Conservation (phyloP, 2,329 filamentous ascomycete species). For the Calonectria pseudoturangicola region DNA sequence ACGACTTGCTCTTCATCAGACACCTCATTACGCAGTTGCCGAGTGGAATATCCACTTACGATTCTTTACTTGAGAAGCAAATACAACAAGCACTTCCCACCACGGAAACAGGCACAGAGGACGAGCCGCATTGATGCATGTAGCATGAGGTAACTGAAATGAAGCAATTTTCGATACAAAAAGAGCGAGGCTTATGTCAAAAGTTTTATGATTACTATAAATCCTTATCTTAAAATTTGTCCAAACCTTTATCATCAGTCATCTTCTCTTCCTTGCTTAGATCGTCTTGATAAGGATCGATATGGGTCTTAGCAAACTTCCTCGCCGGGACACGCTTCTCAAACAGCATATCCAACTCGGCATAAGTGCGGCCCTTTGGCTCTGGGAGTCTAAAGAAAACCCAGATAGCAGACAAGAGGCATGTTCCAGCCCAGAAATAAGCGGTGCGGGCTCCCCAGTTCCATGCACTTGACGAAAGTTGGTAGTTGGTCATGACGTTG, state of each 20-base stretch:
- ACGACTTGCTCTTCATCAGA: constrained; percentile 62
- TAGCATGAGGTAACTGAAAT: not conserved
- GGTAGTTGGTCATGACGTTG: constrained; percentile 69
- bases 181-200: not conserved
- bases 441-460: constrained; percentile 69
- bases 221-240: not conserved
- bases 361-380: constrained; percentile 69
- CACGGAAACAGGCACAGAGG: constrained; percentile 40
- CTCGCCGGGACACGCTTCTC: constrained; percentile 62
- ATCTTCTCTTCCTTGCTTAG: constrained; percentile 29
- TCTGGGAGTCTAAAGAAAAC: constrained; percentile 72
- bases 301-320: constrained; percentile 62
- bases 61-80: constrained; percentile 63
- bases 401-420: constrained; percentile 69
- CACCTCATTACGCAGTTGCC: constrained; percentile 62
- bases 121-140: constrained; percentile 25
- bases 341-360: constrained; percentile 66
- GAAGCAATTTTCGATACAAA: constrained; percentile 8
- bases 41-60: constrained; percentile 61
- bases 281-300: constrained; percentile 59
- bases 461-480: constrained; percentile 67
- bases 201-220: not conserved
- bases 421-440: constrained; percentile 69
- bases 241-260: constrained; percentile 39
- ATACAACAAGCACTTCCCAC: constrained; percentile 60